phyloP scores from a whole-genome alignment of 345 rosid species.

The Viola odorata region DNA sequence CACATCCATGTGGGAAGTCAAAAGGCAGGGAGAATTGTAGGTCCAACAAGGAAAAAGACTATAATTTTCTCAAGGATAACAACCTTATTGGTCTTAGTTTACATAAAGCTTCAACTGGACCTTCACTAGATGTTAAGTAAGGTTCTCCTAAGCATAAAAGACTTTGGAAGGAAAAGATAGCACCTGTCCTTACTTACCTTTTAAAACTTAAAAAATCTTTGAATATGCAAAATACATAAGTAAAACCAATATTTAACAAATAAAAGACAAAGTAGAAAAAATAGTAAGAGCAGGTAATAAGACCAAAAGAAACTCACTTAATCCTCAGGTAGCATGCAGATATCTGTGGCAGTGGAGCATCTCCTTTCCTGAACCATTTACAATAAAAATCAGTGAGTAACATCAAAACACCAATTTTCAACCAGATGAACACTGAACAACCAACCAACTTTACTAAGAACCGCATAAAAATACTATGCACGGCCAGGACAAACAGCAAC shows the following conservation, averaged over 20 bases:
- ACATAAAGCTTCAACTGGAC: no score
- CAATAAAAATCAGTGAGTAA: constrained; percentile 12
- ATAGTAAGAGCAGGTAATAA: background rate
- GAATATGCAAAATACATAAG: constrained; percentile 1
- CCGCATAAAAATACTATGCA: no score
- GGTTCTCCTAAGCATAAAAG: no score
- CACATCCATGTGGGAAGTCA: no score
- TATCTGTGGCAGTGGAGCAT: constrained; percentile 75
- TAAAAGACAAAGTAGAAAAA: background rate
- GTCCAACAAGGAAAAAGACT: no score
- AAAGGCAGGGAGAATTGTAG: no score
- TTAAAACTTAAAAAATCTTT: background rate
- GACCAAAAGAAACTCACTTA: constrained; percentile 42
- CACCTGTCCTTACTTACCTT: background rate
- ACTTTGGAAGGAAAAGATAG: no score
- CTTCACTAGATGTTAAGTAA: no score
- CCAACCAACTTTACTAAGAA: no score
- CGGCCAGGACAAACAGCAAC: constrained; percentile 20
- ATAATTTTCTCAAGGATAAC: no score
- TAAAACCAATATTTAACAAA: constrained; percentile 1
- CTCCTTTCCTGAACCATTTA: constrained; percentile 64
- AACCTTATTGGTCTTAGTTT: no score
- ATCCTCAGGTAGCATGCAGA: constrained; percentile 72
- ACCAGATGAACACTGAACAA: no score
- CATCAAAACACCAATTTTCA: constrained; percentile 2